Evolutionary conservation across 164 flowering plant species (phyloP).

Genomic region (Annona cherimola): DNA sequence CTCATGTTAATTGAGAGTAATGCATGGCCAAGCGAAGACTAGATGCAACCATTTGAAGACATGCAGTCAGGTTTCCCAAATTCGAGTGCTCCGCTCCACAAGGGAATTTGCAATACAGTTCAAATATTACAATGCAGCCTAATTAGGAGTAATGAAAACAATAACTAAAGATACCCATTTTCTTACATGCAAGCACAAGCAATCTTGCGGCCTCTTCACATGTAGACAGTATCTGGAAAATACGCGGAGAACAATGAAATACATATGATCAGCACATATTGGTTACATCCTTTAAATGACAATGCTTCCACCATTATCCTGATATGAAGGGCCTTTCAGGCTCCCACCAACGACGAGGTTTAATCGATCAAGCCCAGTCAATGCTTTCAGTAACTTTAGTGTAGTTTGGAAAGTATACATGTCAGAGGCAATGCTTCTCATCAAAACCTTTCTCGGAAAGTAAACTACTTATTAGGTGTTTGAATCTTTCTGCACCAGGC

Average conservation of each 20-base stretch:
- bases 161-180: neutral
- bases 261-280: neutral
- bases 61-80: too few species aligned
- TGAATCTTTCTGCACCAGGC: constrained; percentile 64
- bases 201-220: neutral
- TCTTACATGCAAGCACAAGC: neutral
- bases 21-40: neutral
- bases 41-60: too few species aligned
- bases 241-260: neutral
- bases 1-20: neutral
- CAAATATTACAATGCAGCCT: neutral
- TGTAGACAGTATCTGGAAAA: neutral
- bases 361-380: neutral
- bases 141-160: too few species aligned
- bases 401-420: neutral
- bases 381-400: neutral
- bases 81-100: too few species aligned
- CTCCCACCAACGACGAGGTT: neutral
- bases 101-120: neutral
- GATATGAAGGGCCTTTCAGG: neutral
- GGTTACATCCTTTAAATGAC: neutral
- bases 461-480: constrained; percentile 42
- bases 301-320: neutral
- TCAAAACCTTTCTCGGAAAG: constrained; percentile 44
- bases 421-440: constrained; percentile 46